phyloP scores from a whole-genome alignment of 805 yeast species.

The Starmerella bacillaris region DNA sequence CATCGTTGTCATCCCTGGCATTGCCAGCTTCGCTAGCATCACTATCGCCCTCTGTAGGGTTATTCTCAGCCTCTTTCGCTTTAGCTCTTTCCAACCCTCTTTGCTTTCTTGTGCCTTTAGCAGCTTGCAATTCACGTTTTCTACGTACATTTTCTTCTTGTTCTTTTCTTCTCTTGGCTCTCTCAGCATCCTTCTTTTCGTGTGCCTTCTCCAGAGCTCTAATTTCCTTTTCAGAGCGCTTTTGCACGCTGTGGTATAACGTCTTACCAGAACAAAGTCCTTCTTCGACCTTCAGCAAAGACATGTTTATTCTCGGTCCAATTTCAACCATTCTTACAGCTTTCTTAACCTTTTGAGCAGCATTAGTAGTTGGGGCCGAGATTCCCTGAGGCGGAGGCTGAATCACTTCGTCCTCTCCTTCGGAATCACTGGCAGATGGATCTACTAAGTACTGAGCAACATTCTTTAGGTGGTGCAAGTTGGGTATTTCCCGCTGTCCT shows the following conservation, averaged over 20 bases:
- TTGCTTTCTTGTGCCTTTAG: constrained; percentile 53
- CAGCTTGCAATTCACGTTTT: constrained; percentile 52
- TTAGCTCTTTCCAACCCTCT: constrained; percentile 28
- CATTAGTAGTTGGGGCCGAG: constrained; percentile 13
- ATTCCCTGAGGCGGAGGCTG: constrained; percentile 24
- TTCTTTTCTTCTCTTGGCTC: constrained; percentile 52
- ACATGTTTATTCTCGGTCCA: constrained; percentile 73
- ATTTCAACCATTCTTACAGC: constrained; percentile 85
- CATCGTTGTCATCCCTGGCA: constrained; percentile 10
- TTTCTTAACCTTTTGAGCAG: constrained; percentile 33
- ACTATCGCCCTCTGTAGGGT: constrained; percentile 14
- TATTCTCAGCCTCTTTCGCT: constrained; percentile 8
- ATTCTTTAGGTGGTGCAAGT: constrained; percentile 47
- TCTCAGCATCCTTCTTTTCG: constrained; percentile 39
- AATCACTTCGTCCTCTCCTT: constrained; percentile 76
- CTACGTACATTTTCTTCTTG: constrained; percentile 64
- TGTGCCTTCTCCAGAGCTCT: constrained; percentile 49
- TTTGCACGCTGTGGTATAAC: constrained; percentile 55
- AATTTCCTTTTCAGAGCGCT: constrained; percentile 45
- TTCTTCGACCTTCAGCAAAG: constrained; percentile 74
- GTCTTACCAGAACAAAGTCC: constrained; percentile 81
- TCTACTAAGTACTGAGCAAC: constrained; percentile 71
- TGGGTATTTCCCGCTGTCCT: constrained; percentile 49
- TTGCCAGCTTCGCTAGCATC: constrained; percentile 17
- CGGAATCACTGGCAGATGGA: constrained; percentile 77